Conservation (phyloP, 257 asterid genomes). For the Solanum peruvianum region DNA sequence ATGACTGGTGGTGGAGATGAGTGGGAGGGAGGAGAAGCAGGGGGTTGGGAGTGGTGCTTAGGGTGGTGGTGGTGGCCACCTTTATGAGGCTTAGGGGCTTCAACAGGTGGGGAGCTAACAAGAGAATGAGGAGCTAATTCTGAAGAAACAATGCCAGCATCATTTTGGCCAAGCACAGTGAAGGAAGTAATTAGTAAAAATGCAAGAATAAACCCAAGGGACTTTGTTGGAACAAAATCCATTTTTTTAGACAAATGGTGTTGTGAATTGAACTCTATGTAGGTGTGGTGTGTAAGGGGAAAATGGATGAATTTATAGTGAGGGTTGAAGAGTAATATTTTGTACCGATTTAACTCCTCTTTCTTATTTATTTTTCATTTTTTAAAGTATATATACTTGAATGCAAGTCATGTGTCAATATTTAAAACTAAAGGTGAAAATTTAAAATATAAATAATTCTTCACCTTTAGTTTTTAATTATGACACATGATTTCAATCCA, state of each 20-base stretch:
- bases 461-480: no score
- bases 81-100: slow-evolving; percentile 3
- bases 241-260: neutral
- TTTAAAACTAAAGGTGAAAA: no score
- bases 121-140: neutral
- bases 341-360: no score
- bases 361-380: no score
- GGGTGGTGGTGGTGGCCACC: slow-evolving; percentile 14
- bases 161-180: neutral
- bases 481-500: no score
- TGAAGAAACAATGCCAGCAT: neutral
- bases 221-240: neutral
- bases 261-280: neutral
- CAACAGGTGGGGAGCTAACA: slow-evolving; percentile 5
- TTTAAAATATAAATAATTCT: no score
- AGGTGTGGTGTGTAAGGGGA: neutral
- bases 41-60: neutral
- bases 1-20: neutral
- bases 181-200: neutral
- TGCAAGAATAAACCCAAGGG: neutral
- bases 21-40: slow-evolving; percentile 2
- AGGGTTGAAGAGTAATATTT: no score
- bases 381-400: no score
- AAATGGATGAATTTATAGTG: neutral
- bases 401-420: no score